Conservation (phyloP, 305 asterid genomes). For the Fraxinus dipetala region DNA sequence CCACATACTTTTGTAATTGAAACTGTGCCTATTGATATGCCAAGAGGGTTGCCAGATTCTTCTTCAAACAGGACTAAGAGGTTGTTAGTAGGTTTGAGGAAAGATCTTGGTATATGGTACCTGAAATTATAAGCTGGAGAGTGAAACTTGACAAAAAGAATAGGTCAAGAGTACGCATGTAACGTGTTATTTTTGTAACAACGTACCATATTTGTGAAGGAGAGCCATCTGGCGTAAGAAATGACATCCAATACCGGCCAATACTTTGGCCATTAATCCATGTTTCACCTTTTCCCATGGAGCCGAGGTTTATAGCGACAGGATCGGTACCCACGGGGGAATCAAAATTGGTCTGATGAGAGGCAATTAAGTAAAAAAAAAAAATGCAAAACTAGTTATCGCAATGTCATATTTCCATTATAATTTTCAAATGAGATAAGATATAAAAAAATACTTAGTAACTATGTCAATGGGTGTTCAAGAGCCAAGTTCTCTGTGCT, state of each 20-base stretch:
- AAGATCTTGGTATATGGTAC: conserved; percentile 86
- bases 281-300: conserved; percentile 89
- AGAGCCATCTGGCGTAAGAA: conserved; percentile 45
- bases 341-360: conserved; percentile 56
- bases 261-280: conserved; percentile 82
- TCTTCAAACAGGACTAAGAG: conserved; percentile 68
- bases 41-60: conserved; percentile 67
- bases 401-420: background rate
- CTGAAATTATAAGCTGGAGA: conserved; percentile 30
- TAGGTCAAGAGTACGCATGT: background rate
- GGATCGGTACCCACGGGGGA: conserved; percentile 72
- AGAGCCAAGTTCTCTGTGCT: background rate
- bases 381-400: background rate
- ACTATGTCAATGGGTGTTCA: background rate
- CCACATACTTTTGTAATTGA: conserved; percentile 53
- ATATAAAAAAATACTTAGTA: background rate
- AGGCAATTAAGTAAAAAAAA: background rate
- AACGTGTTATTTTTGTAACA: background rate
- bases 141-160: background rate
- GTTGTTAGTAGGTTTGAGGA: conserved; percentile 55
- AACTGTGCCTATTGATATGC: conserved; percentile 55
- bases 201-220: conserved; percentile 79
- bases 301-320: conserved; percentile 67
- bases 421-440: background rate
- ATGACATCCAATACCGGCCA: conserved; percentile 88